A percentile compares a stretch with the other conserved stretches of the same genome.
phyloP scores from a whole-genome alignment of 2,329 filamentous ascomycete genomes.

The Claviceps monticola region DNA sequence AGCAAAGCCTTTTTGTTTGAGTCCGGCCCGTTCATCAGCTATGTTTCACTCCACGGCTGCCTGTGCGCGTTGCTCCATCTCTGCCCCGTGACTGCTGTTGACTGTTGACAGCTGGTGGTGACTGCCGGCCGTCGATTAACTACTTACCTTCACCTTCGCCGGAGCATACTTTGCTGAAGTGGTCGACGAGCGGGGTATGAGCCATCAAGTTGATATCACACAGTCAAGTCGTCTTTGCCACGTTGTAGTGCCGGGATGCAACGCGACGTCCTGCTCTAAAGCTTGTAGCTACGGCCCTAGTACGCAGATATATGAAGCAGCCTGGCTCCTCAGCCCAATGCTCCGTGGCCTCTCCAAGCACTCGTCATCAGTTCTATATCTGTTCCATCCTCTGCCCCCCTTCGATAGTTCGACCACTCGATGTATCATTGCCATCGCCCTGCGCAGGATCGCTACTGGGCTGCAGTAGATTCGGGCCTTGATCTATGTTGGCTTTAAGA shows the following conservation, averaged over 20 bases:
- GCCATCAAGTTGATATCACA: neutral
- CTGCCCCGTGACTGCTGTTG: neutral
- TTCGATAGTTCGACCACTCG: constrained; percentile 1
- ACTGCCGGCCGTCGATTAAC: too few species aligned
- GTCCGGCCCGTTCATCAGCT: neutral
- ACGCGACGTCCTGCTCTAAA: neutral
- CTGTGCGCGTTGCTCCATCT: neutral
- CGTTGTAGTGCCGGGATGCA: neutral
- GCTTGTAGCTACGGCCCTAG: neutral
- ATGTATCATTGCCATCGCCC: constrained; percentile 9
- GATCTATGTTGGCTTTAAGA: neutral
- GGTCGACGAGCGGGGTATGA: neutral
- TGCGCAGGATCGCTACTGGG: constrained; percentile 17
- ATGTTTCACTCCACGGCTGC: neutral
- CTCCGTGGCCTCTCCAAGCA: neutral
- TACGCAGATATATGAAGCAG: neutral
- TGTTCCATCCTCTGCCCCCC: neutral
- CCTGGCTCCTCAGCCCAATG: neutral
- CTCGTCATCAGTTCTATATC: neutral
- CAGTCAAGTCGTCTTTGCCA: neutral
- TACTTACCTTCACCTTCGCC: neutral
- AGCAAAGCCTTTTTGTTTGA: constrained; percentile 3
- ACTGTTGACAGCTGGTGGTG: neutral
- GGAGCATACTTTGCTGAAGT: too few species aligned
- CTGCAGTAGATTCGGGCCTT: constrained; percentile 10